A percentile compares a stretch with the other conserved stretches of the same genome.
Conservation (phyloP, 2,329 filamentous ascomycete genomes). For the Chrysoporthe austroafricana region DNA sequence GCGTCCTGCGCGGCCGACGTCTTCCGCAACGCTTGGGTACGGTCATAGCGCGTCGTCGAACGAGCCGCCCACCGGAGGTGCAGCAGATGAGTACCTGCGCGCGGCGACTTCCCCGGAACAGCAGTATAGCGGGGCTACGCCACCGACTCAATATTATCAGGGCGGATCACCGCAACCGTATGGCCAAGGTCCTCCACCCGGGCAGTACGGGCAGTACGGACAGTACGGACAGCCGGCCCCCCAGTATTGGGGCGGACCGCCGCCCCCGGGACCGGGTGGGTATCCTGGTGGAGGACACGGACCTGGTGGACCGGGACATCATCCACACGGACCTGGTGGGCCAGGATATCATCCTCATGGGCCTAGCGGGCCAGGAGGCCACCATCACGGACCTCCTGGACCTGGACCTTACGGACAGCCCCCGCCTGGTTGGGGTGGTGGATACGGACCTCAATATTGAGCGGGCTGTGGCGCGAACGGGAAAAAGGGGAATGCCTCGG, state of each 20-base stretch:
- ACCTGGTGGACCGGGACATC: slow-evolving; percentile 20
- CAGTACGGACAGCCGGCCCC: slow-evolving; percentile 35
- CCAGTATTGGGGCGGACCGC: slow-evolving; percentile 26
- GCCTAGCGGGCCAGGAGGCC: neutral
- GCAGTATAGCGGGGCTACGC: slow-evolving; percentile 33
- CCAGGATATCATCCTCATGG: slow-evolving; percentile 35
- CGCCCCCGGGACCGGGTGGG: slow-evolving; percentile 23
- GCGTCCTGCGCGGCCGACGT: slow-evolving; percentile 33
- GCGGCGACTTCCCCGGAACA: slow-evolving; percentile 27
- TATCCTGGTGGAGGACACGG: slow-evolving; percentile 25
- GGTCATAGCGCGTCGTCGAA: slow-evolving; percentile 9
- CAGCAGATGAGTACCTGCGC: slow-evolving; percentile 27
- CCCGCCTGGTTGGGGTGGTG: slow-evolving; percentile 24
- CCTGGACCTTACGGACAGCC: slow-evolving; percentile 22
- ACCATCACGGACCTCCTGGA: slow-evolving; percentile 1
- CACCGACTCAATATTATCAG: slow-evolving; percentile 37
- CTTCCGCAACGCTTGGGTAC: slow-evolving; percentile 18
- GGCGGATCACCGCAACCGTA: slow-evolving; percentile 36
- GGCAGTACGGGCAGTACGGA: slow-evolving; percentile 24
- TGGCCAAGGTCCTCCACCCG: slow-evolving; percentile 26
- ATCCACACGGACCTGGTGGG: slow-evolving; percentile 17
- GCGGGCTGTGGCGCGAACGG: neutral
- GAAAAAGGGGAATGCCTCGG: neutral
- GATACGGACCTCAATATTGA: slow-evolving; percentile 24
- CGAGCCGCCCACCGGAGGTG: slow-evolving; percentile 18